Evolutionary conservation across 306 rosid species (phyloP), one percentile per base, ranked within the genome.

Genomic region (Cicer judaicum): DNA sequence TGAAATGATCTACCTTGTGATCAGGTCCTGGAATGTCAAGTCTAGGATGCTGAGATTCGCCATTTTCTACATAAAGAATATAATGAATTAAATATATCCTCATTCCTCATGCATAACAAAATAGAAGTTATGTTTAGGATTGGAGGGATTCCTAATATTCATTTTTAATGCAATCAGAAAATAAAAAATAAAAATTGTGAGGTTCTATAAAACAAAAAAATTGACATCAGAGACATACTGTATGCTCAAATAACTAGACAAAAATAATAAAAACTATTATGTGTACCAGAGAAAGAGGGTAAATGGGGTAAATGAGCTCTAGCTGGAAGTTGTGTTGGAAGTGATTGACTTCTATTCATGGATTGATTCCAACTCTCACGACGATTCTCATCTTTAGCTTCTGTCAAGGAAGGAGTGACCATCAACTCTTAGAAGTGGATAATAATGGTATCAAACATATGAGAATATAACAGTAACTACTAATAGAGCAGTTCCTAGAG

Each of bases 281-380:
- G 49, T 47, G 68, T 87, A 91, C 98, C 92, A 10, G 96, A 88
- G 75, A 85, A 88, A 75, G 98, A 85, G 72, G 98, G 98, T 66
- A 88, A 87, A 84, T 89, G 93, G 72, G 98, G 98, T 66, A 88
- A 87, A 84, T 89, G 93, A 78, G 98, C 98, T 87, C 89, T 72
- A 40, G 88, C 87, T 76, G 97, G 98, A 84, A 93, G 97, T 84
- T 93, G 89, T 46, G 86, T 84, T 68, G 98, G 98, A 87, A 93
- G 86, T 71, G 97, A 64, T 4, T 83, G 91, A 85, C 73, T 84
- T 89, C 87, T 88, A 66, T 66, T 75, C 81, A 9, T 42, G 54
- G 85, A 87, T 66, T 88, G 92, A 77, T 82, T 84, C 98, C 93
- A 74, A 82, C 60, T 78, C 56, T 92, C 97, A 29, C 72, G 89